These are phyloP conservation scores for Thuja plicata DNA, from an alignment of 83 land plant genomes.

Conservation along the genomic window DNA sequence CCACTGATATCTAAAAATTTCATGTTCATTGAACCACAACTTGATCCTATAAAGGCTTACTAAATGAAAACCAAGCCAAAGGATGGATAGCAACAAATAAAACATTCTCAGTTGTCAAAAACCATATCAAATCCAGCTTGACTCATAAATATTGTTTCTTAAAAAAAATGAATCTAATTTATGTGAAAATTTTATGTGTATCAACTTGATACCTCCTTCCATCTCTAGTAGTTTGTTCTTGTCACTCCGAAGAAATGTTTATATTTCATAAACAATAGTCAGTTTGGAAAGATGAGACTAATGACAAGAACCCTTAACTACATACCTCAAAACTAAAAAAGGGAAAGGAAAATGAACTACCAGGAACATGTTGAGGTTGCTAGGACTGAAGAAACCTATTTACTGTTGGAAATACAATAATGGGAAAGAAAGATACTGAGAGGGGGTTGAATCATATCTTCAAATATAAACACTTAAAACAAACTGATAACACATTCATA, in stretches of 20 bases:
- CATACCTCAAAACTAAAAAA: conserved; percentile 14
- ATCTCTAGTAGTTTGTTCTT: conserved; percentile 73
- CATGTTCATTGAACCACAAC: background rate
- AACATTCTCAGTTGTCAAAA: background rate
- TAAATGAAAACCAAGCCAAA: background rate
- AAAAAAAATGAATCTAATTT: too few species aligned
- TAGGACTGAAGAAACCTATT: too few species aligned
- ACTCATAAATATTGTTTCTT: background rate
- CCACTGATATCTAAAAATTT: too few species aligned
- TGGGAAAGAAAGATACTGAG: too few species aligned
- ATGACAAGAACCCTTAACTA: background rate
- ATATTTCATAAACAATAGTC: background rate
- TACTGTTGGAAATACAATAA: too few species aligned
- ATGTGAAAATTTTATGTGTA: background rate
- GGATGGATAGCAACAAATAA: background rate
- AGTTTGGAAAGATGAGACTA: background rate
- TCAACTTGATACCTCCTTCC: conserved; percentile 53
- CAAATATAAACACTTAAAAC: too few species aligned
- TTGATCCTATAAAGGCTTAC: background rate
- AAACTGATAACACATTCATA: too few species aligned
- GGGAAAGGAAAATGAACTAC: background rate
- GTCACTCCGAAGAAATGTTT: conserved; percentile 32
- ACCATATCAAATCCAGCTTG: background rate
- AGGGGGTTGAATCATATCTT: too few species aligned
- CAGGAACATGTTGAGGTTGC: too few species aligned